Evolutionary conservation across 179 eudicot genomes (phyloP), one percentile per base, ranked within the genome.

Genomic region (Gypsophila paniculata): DNA sequence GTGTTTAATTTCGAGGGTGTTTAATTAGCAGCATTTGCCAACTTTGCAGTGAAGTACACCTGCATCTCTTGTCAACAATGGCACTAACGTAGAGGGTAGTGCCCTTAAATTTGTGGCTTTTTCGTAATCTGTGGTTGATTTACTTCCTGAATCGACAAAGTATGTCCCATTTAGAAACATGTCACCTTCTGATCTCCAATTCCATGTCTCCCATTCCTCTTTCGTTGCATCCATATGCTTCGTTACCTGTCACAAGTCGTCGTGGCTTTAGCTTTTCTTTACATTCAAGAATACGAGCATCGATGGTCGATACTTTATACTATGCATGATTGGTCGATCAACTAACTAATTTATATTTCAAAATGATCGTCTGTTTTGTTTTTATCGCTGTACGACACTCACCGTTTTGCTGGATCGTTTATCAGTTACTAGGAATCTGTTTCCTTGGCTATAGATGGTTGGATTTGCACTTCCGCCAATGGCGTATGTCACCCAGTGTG

Each of bases 381-480:
- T 46, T 11, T 11, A 46, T 10, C 52, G 1, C 1, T 46, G 58
- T 18, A 19, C 13, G 23, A 14, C 6, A 15, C 26, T 10, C 8
- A 68, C 72, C 26, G 18, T 53, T 68, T 68, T 68, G 18, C 17
- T 3, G 2, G 60, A 8, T 10, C 15, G 25, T 48, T 6, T n/a
- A 53, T 51, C 60, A 0, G 44, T 29, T 59, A 8, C 21, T 0
- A 68, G 72, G 60, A 26, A 68, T 53, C 72, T 68, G 36, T 68
- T 68, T 38, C 61, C 72, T 51, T 68, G 72, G 39, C 72, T 68
- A 26, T 51, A 48, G 60, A 68, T 51, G 11, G 72, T 68, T 10
- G 72, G 72, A 26, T 36, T 15, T 29, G 42, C 19, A 29, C 72
- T 68, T 53, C 72, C 72, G 6, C 72, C 72, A 52, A 68, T 68